Base-by-base conservation (phyloP, 805 yeast genomes). In the Jamesozyma hellenica region DNA sequence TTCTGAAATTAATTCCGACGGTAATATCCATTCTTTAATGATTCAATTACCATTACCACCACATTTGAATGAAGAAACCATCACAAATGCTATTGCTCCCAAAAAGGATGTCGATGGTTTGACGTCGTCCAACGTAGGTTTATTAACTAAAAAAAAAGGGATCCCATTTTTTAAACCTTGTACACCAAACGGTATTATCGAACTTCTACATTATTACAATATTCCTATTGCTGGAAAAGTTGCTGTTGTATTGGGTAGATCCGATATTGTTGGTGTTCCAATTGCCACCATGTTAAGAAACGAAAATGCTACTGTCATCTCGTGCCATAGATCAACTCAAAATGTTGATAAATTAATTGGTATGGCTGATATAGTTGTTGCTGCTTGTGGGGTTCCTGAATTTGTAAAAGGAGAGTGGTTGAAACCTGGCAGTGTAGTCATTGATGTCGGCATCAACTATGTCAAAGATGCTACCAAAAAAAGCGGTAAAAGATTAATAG, bases 371-470 rank as follows among this genome's bases (percentile, higher is more conserved):
- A 74, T 83, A 50, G 85, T 83, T 14, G 71, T 90, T 35, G 86
- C 94, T 35, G 97, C 97, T 14, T 81, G 88, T 49, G 98, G 97
- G 40, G 71, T 75, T 44, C 84, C 96, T 17, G 76, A 77, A 42
- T 88, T 73, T 53, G 84, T 90, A 46, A 77, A 83, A 60, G 94
- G 86, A 34, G 94, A 82, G 43, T 79, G 94, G 86, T 65, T 90
- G 51, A 92, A 90, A 62, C 70, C 73, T 30, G 95, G 84, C 35
- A 82, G 85, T 35, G 77, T 85, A 12, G 88, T 92, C 14, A 77
- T 90, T 42, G 98, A 90, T 61, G 98, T 90, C 42, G 98, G 98
- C 51, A 90, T 86, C 55, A 90, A 92, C 65, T 88, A 82, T 61
- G 72, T 83, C 44, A 78, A 81, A 10, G 96, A 90, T 62, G 57